A percentile compares a stretch with the other conserved stretches of the same genome.
Evolutionary conservation across 106 monocot genomes (phyloP).

Genomic region (Narthecium ossifragum): DNA sequence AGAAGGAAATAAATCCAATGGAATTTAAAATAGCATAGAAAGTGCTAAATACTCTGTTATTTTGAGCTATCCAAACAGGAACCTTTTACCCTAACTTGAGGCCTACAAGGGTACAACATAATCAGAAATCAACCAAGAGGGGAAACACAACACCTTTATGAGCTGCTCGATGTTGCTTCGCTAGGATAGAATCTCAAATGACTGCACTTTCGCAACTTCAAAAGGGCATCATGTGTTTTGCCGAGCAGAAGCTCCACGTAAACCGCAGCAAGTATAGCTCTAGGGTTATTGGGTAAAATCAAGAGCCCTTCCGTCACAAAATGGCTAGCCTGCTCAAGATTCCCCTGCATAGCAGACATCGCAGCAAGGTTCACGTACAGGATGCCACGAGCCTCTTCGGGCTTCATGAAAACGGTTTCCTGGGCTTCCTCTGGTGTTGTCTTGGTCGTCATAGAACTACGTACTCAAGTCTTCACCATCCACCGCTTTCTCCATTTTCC

Average conservation of each 20-base stretch:
- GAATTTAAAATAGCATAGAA: no score
- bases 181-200: conserved; percentile 23
- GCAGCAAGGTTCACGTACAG: conserved; percentile 46
- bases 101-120: neutral
- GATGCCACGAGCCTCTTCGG: conserved; percentile 61
- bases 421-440: no score
- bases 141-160: conserved; percentile 7
- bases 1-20: no score
- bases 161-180: conserved; percentile 11
- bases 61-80: no score
- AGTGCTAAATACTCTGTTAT: no score
- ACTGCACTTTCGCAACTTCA: conserved; percentile 54
- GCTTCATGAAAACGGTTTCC: conserved; percentile 8
- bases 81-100: no score
- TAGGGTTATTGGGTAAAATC: conserved; percentile 50
- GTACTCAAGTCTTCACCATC: conserved; percentile 57
- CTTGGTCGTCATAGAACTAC: neutral
- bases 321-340: conserved; percentile 49
- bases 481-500: conserved; percentile 21
- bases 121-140: neutral
- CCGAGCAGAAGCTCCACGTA: conserved; percentile 62
- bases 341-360: conserved; percentile 49
- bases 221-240: conserved; percentile 44
- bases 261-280: conserved; percentile 40
- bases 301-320: conserved; percentile 36